Evolutionary conservation across 2,329 filamentous ascomycete genomes (phyloP), one percentile per base, ranked within the genome.

Genomic region (Pseudocercospora vitis): DNA sequence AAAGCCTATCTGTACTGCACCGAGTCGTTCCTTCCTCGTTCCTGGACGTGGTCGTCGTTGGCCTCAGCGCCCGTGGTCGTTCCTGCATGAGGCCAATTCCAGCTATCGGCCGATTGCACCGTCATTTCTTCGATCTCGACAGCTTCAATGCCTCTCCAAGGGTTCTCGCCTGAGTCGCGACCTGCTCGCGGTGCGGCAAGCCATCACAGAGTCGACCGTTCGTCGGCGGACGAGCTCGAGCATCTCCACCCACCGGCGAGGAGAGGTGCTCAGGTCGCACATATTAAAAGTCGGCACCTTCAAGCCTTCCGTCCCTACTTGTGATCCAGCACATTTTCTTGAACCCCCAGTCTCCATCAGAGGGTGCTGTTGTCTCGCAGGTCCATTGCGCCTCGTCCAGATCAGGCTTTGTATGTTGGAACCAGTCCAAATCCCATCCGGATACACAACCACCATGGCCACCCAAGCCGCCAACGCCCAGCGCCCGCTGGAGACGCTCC

Each of bases 21-120:
- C 37, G 37, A 42, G 37, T 42, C 37, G 37, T 42, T 42, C 37
- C 21, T 26, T 11, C 42, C 42, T 57, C 50, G 58, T 60, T 52
- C 55, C 58, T 60, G 58, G 29, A 48, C 46, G 40, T 57, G 47
- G 55, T 56, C 42, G 58, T 50, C 37, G 37, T 14, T 42, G 37
- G 19, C 37, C 37, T 24, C 37, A 42, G 37, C 37, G 19, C 37
- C 37, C 24, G 16, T 26, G 12, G 37, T 24, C 21, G 37, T 42
- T 42, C 37, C 37, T 42, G 21, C 37, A 42, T 42, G 19, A 23
- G 37, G 3, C 9, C 37, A 42, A 24, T 24, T 14, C 12, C 37
- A 42, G 9, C 37, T 32, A 48, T 48, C 46, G 46, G 8, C 18
- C 46, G 46, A 48, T 48, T 26, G 24, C 46, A 26, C 37, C 3